Evolutionary conservation across 2,329 filamentous ascomycete species (phyloP), one percentile per base, ranked within the genome.

Genomic region (Trichoderma citrinoviride): DNA sequence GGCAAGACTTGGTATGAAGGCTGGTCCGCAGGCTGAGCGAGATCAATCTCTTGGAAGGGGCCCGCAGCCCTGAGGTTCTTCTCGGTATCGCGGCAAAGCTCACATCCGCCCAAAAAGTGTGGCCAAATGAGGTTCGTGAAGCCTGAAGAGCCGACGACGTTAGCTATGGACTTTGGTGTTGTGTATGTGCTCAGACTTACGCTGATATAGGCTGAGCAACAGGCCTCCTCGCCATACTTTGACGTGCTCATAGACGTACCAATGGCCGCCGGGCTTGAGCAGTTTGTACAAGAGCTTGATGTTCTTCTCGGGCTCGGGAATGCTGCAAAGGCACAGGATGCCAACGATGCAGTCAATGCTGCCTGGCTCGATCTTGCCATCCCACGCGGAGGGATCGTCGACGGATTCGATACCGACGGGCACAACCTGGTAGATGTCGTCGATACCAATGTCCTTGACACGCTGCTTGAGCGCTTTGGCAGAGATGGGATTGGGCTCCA

Each of bases 231-330:
- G 69, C 49, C 76, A 75, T 56, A 73, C 74, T 62, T 74, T 72
- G 44, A 89, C 84, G 70, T 89, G 87, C 76, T 89, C 87, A 68
- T 82, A 88, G 1, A 86, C 80, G 67, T 87, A 86, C 85, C 86
- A 88, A 43, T 82, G 77, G 0, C 87, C 87, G 5, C 87, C 87
- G 5, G 83, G 82, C 75, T 86, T 87, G 66, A 89, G 77, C 60
- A 83, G 81, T 37, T 78, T 75, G 72, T 87, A 88, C 33, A 89
- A 73, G 67, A 82, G 80, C 64, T 74, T 75, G 66, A 87, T 81
- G 66, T 87, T 85, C 68, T 77, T 75, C 70, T 84, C 77, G 3
- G 85, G 86, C 3, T 86, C 81, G 0, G 87, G 87, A 57, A 89
- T 87, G 69, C 83, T 85, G 77, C 87, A 90, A 37, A 89, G 78